These are phyloP conservation scores for Fraxinus quadrangulata DNA, from an alignment of 257 asterid genomes.

Conservation along the genomic window DNA sequence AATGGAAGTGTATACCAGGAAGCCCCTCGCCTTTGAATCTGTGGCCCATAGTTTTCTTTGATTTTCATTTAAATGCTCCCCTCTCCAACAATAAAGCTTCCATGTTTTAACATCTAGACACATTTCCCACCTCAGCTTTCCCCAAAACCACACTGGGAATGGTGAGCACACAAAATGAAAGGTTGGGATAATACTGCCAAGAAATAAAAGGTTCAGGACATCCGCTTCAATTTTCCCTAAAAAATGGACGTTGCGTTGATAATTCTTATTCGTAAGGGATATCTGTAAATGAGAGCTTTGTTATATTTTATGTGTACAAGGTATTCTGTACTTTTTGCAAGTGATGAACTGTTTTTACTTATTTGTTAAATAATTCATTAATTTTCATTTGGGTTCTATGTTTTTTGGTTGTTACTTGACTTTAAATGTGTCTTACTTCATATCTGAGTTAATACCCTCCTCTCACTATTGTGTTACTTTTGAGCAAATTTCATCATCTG, in stretches of 20 bases:
- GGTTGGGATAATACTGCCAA: not conserved
- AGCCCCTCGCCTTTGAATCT: not conserved
- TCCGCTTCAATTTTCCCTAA: not conserved
- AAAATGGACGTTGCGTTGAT: not conserved
- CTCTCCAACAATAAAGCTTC: slow-evolving; percentile 29
- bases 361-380: not conserved
- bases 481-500: not conserved
- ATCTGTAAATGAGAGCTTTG: not conserved
- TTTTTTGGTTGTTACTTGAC: not conserved
- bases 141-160: slow-evolving; percentile 17
- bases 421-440: not conserved
- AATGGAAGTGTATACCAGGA: not conserved
- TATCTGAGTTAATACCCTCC: not conserved
- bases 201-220: not conserved
- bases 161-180: too few species aligned
- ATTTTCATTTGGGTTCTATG: not conserved
- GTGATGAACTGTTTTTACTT: not conserved
- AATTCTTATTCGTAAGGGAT: not conserved
- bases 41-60: slow-evolving; percentile 27
- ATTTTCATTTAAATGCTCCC: slow-evolving; percentile 23
- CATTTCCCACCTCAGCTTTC: slow-evolving; percentile 38
- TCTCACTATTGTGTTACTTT: not conserved
- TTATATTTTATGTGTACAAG: not conserved
- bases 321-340: not conserved
- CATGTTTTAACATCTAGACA: slow-evolving; percentile 29